Evolutionary conservation across 1,139 yeast species (phyloP).

Genomic region (Lodderomyces pseudojiufengensis): DNA sequence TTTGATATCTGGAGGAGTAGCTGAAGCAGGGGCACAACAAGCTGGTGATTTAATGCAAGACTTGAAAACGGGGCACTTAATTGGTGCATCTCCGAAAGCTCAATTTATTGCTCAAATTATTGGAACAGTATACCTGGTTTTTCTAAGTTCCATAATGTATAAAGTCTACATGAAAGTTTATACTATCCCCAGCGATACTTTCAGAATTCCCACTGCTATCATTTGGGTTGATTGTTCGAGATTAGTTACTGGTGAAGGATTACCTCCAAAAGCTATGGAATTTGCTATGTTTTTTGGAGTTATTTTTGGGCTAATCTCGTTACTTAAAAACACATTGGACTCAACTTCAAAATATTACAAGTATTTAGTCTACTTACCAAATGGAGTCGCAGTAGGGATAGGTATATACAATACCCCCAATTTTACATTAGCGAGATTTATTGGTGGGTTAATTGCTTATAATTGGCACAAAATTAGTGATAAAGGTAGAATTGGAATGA

Average conservation of each 20-base stretch:
- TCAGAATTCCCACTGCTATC: conserved; percentile 89
- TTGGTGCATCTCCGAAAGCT: conserved; percentile 90
- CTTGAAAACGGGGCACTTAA: conserved; percentile 84
- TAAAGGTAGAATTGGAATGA: conserved; percentile 54
- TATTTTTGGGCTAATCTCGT: conserved; percentile 66
- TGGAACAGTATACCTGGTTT: conserved; percentile 81
- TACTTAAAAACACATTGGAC: conserved; percentile 54
- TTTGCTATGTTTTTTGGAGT: conserved; percentile 65
- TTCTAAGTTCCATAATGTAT: conserved; percentile 79
- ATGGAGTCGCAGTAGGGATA: conserved; percentile 95
- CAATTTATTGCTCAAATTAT: conserved; percentile 87
- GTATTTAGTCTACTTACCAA: conserved; percentile 64
- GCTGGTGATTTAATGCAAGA: conserved; percentile 99
- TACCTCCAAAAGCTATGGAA: conserved; percentile 73
- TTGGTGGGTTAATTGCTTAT: conserved; percentile 79
- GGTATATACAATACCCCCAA: conserved; percentile 94
- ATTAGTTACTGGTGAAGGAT: conserved; percentile 84
- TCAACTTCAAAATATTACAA: conserved; percentile 33
- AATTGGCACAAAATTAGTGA: conserved; percentile 45
- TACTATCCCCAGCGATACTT: conserved; percentile 74
- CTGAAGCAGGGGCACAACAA: conserved; percentile 99
- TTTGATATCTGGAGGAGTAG: conserved; percentile 91
- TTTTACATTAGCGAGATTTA: conserved; percentile 86
- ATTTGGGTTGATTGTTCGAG: conserved; percentile 97
- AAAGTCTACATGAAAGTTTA: conserved; percentile 76